A percentile compares a stretch with the other conserved stretches of the same genome.
phyloP scores from a whole-genome alignment of 2,329 filamentous ascomycete genomes.

The Aureobasidium sp. region DNA sequence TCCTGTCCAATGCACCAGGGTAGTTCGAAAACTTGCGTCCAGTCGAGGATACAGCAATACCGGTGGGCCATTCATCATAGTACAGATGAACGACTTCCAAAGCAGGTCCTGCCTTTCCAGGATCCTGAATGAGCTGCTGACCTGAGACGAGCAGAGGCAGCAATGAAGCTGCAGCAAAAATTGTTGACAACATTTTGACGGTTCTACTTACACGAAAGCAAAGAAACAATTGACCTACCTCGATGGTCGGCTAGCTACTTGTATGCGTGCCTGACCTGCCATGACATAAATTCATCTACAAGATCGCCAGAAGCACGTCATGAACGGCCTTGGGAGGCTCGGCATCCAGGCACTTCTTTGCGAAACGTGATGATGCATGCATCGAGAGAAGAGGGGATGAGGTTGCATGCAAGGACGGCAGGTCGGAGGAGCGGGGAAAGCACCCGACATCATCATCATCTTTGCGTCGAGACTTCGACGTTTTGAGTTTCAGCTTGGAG shows the following conservation, averaged over 20 bases:
- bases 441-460: neutral
- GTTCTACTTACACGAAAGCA: neutral
- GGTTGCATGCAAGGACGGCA: conserved; percentile 1
- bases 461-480: conserved; percentile 1
- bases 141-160: neutral
- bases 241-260: conserved; percentile 8
- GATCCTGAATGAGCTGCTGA: conserved; percentile 27
- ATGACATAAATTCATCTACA: conserved; percentile 8
- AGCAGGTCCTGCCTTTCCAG: conserved; percentile 35
- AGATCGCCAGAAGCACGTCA: conserved; percentile 3
- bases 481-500: neutral
- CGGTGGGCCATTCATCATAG: conserved; percentile 45
- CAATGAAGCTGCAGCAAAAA: neutral
- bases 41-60: conserved; percentile 45
- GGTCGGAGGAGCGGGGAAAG: conserved; percentile 1
- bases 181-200: neutral
- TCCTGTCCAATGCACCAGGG: conserved; percentile 42
- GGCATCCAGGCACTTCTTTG: conserved; percentile 4
- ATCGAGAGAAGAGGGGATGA: neutral
- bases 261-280: conserved; percentile 3
- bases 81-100: conserved; percentile 47
- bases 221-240: conserved; percentile 3
- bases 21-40: conserved; percentile 50
- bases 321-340: neutral
- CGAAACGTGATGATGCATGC: neutral